Conservation (phyloP, 805 yeast genomes). For the Torulaspora delbrueckii region DNA sequence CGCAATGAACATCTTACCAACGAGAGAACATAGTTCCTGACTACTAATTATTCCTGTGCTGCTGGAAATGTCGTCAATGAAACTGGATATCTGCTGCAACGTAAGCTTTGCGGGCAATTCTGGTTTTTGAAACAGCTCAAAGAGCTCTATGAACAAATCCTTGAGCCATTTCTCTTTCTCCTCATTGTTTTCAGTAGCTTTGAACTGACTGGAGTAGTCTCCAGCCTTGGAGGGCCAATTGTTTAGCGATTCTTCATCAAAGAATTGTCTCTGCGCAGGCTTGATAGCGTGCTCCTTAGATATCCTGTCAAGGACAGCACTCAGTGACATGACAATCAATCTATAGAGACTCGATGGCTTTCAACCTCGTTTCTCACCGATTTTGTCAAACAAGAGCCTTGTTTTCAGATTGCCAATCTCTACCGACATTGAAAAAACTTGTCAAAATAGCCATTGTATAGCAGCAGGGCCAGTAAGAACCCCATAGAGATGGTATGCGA, state of each 20-base stretch:
- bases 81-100: slow-evolving; percentile 13
- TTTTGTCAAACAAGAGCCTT: not conserved
- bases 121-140: slow-evolving; percentile 13
- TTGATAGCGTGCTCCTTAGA: slow-evolving; percentile 6
- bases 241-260: slow-evolving; percentile 13
- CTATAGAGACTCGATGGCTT: not conserved
- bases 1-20: slow-evolving; percentile 25
- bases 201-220: slow-evolving; percentile 13
- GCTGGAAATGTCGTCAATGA: slow-evolving; percentile 9
- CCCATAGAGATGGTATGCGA: slow-evolving; percentile 4
- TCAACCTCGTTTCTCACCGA: not conserved
- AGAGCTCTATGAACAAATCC: slow-evolving; percentile 17
- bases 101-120: slow-evolving; percentile 9
- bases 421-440: not conserved
- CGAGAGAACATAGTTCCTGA: slow-evolving; percentile 12
- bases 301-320: slow-evolving; percentile 18
- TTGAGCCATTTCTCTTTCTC: slow-evolving; percentile 26
- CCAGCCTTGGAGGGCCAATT: slow-evolving; percentile 15
- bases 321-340: slow-evolving; percentile 9
- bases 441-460: not conserved
- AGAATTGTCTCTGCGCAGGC: slow-evolving; percentile 6
- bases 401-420: not conserved
- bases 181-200: slow-evolving; percentile 11
- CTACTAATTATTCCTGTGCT: slow-evolving; percentile 6
- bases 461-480: not conserved